A percentile compares a stretch with the other conserved stretches of the same genome.
Evolutionary conservation across 495 filamentous ascomycete genomes (phyloP).

Genomic region (Penicillium steckii): DNA sequence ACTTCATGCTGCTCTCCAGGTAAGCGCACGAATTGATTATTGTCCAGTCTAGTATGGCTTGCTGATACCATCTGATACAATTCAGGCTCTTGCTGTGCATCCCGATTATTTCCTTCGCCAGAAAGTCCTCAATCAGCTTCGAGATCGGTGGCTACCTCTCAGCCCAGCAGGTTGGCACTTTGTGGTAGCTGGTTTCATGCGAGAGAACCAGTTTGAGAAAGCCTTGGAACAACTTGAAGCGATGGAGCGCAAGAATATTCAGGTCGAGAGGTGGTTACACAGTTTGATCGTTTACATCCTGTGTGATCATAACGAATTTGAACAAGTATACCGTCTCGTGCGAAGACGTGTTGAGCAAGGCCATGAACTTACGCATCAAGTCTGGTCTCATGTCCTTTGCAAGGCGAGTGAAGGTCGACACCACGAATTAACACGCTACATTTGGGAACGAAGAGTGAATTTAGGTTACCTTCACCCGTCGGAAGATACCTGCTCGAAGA

Average conservation of each 20-base stretch:
- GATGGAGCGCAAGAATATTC: slow-evolving; percentile 57
- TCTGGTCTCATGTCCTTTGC: slow-evolving; percentile 74
- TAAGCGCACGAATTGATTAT: slow-evolving; percentile 24
- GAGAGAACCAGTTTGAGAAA: slow-evolving; percentile 79
- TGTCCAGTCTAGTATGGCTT: background rate
- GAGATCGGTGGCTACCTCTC: slow-evolving; percentile 66
- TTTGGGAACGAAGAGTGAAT: slow-evolving; percentile 61
- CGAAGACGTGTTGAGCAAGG: slow-evolving; percentile 49
- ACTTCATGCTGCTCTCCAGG: slow-evolving; percentile 72
- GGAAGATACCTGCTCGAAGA: slow-evolving; percentile 59
- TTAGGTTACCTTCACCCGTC: slow-evolving; percentile 62
- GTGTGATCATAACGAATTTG: slow-evolving; percentile 66
- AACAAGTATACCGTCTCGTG: slow-evolving; percentile 69
- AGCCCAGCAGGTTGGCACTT: slow-evolving; percentile 62
- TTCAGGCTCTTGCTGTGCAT: slow-evolving; percentile 73
- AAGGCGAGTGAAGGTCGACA: slow-evolving; percentile 54
- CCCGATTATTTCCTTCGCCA: slow-evolving; percentile 77
- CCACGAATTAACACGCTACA: slow-evolving; percentile 56
- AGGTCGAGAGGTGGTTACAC: slow-evolving; percentile 67
- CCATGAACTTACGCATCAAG: slow-evolving; percentile 40
- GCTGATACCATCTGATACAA: slow-evolving; percentile 12
- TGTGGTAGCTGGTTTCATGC: slow-evolving; percentile 69
- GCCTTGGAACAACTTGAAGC: slow-evolving; percentile 71
- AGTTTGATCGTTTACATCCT: slow-evolving; percentile 72
- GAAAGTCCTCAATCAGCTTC: slow-evolving; percentile 62